Percentiles rank a stretch among this genome's conserved stretches.
Evolutionary conservation across 2,329 filamentous ascomycete species (phyloP).

Genomic region (Botryosphaeria dothidea): DNA sequence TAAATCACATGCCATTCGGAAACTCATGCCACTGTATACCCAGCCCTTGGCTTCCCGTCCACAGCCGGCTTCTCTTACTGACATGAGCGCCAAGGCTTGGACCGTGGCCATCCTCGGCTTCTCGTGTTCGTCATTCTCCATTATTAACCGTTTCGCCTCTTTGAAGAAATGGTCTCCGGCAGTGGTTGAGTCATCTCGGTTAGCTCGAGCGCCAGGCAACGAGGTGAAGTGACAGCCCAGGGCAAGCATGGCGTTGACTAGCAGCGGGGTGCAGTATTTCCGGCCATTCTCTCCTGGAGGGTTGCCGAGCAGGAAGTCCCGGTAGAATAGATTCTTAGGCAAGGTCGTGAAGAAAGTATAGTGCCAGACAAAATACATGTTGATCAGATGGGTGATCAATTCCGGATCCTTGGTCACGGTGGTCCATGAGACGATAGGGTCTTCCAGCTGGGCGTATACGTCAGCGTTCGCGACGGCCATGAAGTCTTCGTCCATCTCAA

Average conservation of each 20-base stretch:
- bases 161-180: conserved; percentile 96
- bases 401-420: conserved; percentile 77
- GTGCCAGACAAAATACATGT: conserved; percentile 98
- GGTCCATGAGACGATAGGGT: conserved; percentile 85
- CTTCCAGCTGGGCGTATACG: conserved; percentile 55
- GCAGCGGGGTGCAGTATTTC: conserved; percentile 77
- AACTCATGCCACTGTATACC: conserved; percentile 98
- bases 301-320: conserved; percentile 76
- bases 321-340: conserved; percentile 81
- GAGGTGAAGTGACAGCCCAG: conserved; percentile 92
- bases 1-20: conserved; percentile 94
- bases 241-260: conserved; percentile 93
- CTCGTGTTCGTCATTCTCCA: conserved; percentile 92
- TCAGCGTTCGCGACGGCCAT: conserved; percentile 44
- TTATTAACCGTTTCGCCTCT: conserved; percentile 84
- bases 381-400: conserved; percentile 82
- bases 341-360: conserved; percentile 94
- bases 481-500: conserved; percentile 38
- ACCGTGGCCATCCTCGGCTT: conserved; percentile 86
- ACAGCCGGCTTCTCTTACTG: conserved; percentile 91
- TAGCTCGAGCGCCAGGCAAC: conserved; percentile 68
- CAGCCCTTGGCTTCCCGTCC: conserved; percentile 93
- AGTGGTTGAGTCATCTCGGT: conserved; percentile 74
- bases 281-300: conserved; percentile 50
- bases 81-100: conserved; percentile 93